Percentiles rank a stretch among this genome's conserved stretches.
phyloP scores from a whole-genome alignment of 331 rosid species.

The Pyrus hybrid region DNA sequence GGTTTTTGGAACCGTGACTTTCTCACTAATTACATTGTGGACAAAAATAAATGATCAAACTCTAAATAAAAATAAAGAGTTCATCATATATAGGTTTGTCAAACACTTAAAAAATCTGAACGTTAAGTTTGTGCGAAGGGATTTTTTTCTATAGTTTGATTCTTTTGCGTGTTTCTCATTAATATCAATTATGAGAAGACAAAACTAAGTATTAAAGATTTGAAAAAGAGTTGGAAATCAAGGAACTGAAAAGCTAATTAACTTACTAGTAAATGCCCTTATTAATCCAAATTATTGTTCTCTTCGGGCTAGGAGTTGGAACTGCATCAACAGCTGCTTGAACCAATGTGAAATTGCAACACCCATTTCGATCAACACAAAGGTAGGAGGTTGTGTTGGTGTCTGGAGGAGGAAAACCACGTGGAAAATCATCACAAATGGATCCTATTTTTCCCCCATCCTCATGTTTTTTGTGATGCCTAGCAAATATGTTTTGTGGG shows the following conservation, averaged over 20 bases:
- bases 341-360: slow-evolving; percentile 80
- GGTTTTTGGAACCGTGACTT: slow-evolving; percentile 45
- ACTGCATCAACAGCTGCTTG: slow-evolving; percentile 79
- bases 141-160: too few relatives aligned
- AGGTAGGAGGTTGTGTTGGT: slow-evolving; percentile 47
- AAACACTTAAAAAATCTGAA: neutral
- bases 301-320: slow-evolving; percentile 38
- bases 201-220: too few relatives aligned
- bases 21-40: slow-evolving; percentile 42
- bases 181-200: neutral
- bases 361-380: slow-evolving; percentile 76
- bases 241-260: neutral
- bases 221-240: neutral
- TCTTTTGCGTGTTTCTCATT: too few relatives aligned
- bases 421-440: slow-evolving; percentile 57
- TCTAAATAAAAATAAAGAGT: too few relatives aligned
- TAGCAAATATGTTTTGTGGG: neutral
- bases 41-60: too few relatives aligned
- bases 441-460: slow-evolving; percentile 3
- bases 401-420: slow-evolving; percentile 45
- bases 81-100: neutral
- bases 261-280: slow-evolving; percentile 74
- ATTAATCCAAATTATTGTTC: slow-evolving; percentile 70
- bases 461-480: slow-evolving; percentile 30
- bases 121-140: too few relatives aligned